A percentile compares a stretch with the other conserved stretches of the same genome.
Conservation (phyloP, 805 yeast species). For the Jamesozyma piceae region DNA sequence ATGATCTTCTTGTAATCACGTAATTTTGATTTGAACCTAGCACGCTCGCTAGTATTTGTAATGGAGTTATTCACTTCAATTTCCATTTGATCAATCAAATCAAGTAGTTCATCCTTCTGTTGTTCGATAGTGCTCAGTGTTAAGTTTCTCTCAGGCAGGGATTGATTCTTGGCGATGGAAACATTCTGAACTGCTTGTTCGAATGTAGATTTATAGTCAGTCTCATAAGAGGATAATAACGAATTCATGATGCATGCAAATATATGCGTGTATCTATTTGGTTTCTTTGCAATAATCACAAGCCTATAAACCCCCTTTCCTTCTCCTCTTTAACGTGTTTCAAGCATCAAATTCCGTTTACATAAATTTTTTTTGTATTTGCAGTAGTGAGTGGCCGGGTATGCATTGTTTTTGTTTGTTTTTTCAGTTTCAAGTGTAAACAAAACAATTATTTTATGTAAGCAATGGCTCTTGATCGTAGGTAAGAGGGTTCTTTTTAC, state of each 20-base stretch:
- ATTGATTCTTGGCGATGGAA: constrained; percentile 13
- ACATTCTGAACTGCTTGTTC: constrained; percentile 20
- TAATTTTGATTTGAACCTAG: constrained; percentile 62
- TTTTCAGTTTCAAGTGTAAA: too few species aligned
- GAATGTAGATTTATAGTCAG: constrained; percentile 30
- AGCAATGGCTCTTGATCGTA: too few species aligned
- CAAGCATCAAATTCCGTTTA: too few species aligned
- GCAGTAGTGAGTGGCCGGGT: too few species aligned
- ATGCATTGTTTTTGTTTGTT: too few species aligned
- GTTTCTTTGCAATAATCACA: too few species aligned
- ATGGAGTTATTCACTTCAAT: constrained; percentile 75
- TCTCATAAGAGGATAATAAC: constrained; percentile 29
- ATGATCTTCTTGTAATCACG: constrained; percentile 58
- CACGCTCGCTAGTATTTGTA: constrained; percentile 34
- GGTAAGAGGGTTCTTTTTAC: too few species aligned
- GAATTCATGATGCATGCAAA: constrained; percentile 19
- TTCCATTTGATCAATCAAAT: constrained; percentile 76
- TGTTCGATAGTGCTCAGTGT: constrained; percentile 23
- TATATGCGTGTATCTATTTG: too few species aligned
- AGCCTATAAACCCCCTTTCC: too few species aligned
- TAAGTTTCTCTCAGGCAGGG: constrained; percentile 17
- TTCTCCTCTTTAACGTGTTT: too few species aligned
- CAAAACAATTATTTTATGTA: too few species aligned
- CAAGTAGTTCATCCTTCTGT: constrained; percentile 33
- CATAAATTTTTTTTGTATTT: too few species aligned